Conservation (phyloP, 805 yeast genomes). For the Lipomyces oligophaga region DNA sequence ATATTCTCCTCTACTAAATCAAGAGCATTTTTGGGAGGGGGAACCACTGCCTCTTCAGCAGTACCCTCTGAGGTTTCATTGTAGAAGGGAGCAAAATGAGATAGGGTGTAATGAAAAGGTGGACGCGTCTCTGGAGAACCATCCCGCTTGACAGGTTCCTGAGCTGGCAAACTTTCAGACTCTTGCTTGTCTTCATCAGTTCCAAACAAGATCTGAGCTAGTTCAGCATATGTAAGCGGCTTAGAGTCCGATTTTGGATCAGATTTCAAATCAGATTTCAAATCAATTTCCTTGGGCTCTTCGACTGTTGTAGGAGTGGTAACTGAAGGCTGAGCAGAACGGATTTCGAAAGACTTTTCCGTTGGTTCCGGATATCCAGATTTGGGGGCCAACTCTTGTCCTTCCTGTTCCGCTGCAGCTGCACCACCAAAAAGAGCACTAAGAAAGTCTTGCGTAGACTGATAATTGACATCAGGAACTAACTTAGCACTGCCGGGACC, state of each 20-base stretch:
- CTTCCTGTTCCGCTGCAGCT: background rate
- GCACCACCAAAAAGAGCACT: slow-evolving; percentile 19
- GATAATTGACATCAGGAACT: slow-evolving; percentile 22
- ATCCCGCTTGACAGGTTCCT: background rate
- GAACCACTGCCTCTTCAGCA: slow-evolving; percentile 2
- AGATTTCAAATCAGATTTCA: background rate
- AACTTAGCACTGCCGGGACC: slow-evolving; percentile 13
- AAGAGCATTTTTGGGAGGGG: slow-evolving; percentile 3
- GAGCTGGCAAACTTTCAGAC: background rate
- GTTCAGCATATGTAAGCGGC: slow-evolving; percentile 4
- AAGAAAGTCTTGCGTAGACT: slow-evolving; percentile 23
- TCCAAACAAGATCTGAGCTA: slow-evolving; percentile 13
- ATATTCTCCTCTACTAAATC: slow-evolving; percentile 3
- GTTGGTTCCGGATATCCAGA: background rate
- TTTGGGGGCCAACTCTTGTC: slow-evolving; percentile 1
- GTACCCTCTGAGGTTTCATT: slow-evolving; percentile 1
- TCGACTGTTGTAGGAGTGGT: slow-evolving; percentile 1
- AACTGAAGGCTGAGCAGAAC: background rate
- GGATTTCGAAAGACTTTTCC: too few species aligned
- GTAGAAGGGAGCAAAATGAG: slow-evolving; percentile 4
- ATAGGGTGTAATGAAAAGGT: slow-evolving; percentile 22
- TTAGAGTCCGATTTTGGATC: background rate
- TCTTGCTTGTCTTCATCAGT: background rate
- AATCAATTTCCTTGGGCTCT: background rate
- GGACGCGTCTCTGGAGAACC: slow-evolving; percentile 11